A percentile compares a stretch with the other conserved stretches of the same genome.
Evolutionary conservation across 495 filamentous ascomycete species (phyloP).

Genomic region (Astrothelium macrocarpum): DNA sequence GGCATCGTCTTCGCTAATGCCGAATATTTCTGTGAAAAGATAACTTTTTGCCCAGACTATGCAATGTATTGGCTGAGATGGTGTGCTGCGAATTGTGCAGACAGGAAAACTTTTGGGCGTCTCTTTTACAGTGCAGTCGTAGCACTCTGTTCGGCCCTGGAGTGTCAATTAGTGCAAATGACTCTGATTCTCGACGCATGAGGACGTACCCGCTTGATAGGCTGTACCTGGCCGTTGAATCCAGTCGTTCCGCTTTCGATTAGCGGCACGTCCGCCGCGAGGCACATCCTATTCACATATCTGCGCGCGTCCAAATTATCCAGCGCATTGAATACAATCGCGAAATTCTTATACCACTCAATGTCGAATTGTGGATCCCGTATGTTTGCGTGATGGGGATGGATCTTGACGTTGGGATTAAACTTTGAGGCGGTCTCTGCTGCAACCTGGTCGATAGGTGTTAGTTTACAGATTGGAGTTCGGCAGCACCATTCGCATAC

Average conservation of each 20-base stretch:
- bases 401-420: conserved; percentile 79
- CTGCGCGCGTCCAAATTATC: conserved; percentile 92
- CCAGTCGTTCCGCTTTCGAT: conserved; percentile 97
- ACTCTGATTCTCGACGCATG: not conserved
- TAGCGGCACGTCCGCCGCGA: conserved; percentile 80
- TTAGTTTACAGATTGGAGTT: not conserved
- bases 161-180: not conserved
- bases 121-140: conserved; percentile 85
- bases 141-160: conserved; percentile 84
- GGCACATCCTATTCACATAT: conserved; percentile 96
- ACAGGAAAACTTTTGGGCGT: conserved; percentile 86
- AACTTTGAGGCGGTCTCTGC: conserved; percentile 88
- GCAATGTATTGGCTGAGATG: conserved; percentile 92
- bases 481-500: conserved; percentile 40
- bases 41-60: conserved; percentile 99
- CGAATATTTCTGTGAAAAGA: conserved; percentile 88
- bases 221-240: conserved; percentile 96
- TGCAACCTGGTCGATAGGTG: conserved; percentile 54
- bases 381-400: conserved; percentile 90
- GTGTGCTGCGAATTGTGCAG: conserved; percentile 92
- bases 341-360: conserved; percentile 77
- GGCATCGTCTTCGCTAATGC: conserved; percentile 75
- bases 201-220: conserved; percentile 65
- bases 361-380: conserved; percentile 88
- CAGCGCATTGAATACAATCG: conserved; percentile 88